These are phyloP conservation scores for Amanita muscaria DNA, from an alignment of 768 basidiomycete species.

Conservation along the genomic window DNA sequence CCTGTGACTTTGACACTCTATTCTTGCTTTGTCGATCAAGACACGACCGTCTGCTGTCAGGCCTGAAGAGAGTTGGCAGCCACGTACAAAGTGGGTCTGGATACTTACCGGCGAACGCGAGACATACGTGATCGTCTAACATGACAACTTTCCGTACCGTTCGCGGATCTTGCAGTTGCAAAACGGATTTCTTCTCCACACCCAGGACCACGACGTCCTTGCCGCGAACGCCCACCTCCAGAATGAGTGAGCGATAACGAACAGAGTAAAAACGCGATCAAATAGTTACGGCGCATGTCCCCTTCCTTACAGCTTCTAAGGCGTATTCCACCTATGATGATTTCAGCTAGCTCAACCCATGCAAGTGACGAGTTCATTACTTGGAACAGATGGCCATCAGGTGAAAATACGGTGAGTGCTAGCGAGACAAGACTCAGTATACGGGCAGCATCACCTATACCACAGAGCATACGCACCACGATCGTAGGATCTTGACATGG, in stretches of 20 bases:
- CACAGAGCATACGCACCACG: conserved; percentile 52
- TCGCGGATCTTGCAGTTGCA: conserved; percentile 96
- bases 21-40: conserved; percentile 93
- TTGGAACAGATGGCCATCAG: conserved; percentile 98
- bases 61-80: conserved; percentile 44
- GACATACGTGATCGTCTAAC: conserved; percentile 95
- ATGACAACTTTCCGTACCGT: conserved; percentile 97
- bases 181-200: conserved; percentile 97
- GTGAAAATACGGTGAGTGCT: conserved; percentile 98
- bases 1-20: conserved; percentile 96
- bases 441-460: not conserved
- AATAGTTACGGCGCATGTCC: conserved; percentile 85
- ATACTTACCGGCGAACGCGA: conserved; percentile 88
- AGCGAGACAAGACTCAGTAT: not conserved
- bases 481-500: conserved; percentile 94
- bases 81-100: not conserved
- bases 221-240: conserved; percentile 90
- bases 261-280: conserved; percentile 8
- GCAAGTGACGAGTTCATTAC: conserved; percentile 28
- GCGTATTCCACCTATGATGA: conserved; percentile 89
- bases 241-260: not conserved
- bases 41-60: conserved; percentile 96
- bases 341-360: conserved; percentile 7
- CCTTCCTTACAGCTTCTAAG: conserved; percentile 92
- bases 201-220: conserved; percentile 92